Evolutionary conservation across 2,329 filamentous ascomycete genomes (phyloP), one percentile per base, ranked within the genome.

Genomic region (Diaporthe aspalathi): DNA sequence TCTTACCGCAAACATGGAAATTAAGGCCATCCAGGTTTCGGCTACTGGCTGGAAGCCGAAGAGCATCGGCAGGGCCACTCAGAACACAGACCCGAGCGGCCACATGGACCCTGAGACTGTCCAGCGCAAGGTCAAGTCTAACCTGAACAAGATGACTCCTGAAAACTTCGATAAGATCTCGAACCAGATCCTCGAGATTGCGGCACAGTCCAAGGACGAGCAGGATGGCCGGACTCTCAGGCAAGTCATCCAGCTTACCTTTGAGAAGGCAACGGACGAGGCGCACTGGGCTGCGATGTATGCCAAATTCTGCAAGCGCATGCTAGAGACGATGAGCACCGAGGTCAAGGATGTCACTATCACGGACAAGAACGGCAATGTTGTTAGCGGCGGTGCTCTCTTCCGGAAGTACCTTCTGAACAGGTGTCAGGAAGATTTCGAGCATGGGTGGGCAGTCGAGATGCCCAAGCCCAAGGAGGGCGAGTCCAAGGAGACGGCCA

Each of bases 381-480:
- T 97, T 70, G 95, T 98, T 75, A 93, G 92, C 75, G 96, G 96
- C 77, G 96, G 96, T 77, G 94, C 93, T 75, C 86, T 99, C 38
- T 99, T 99, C 94, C 90, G 96, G 78, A 99, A 99, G 85, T 99
- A 99, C 82, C 89, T 99, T 43, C 92, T 99, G 80, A 99, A 98
- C 87, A 91, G 96, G 77, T 99, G 96, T 83, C 96, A 99, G 83
- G 95, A 98, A 80, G 96, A 99, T 81, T 99, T 99, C 80, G 95
- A 99, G 86, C 94, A 94, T 77, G 96, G 96, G 75, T 99, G 96
- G 96, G 94, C 97, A 83, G 85, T 93, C 78, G 94, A 97, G 80
- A 86, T 98, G 56, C 94, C 94, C 29, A 88, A 92, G 81, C 91
- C 92, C 53, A 81, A 85, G 73, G 94, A 97, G 77, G 92, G 91